phyloP scores from a whole-genome alignment of 1,139 yeast genomes.

The Candida albicans region DNA sequence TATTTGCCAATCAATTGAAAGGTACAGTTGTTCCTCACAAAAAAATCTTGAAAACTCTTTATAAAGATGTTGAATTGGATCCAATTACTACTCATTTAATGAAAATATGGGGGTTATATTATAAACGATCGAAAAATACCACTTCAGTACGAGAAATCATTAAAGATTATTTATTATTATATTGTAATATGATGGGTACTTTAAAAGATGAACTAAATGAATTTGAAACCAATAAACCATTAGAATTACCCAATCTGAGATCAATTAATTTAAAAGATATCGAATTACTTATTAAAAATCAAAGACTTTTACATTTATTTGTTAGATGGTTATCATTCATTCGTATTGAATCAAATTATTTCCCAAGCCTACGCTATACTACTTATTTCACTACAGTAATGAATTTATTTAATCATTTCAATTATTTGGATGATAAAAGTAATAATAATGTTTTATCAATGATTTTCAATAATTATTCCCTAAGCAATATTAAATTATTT shows the following conservation, averaged over 20 bases:
- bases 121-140: constrained; percentile 20
- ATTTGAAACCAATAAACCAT: constrained; percentile 1
- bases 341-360: constrained; percentile 31
- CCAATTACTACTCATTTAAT: constrained; percentile 16
- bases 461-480: constrained; percentile 7
- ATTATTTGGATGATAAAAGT: constrained; percentile 19
- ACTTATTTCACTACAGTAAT: constrained; percentile 29
- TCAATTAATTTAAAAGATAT: constrained; percentile 12
- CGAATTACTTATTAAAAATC: constrained; percentile 23
- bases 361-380: constrained; percentile 33
- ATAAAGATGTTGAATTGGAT: constrained; percentile 18
- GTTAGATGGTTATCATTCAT: constrained; percentile 35
- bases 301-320: constrained; percentile 20
- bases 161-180: constrained; percentile 22
- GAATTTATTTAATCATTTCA: constrained; percentile 28
- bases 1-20: constrained; percentile 30
- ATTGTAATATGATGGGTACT: constrained; percentile 18
- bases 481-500: constrained; percentile 19
- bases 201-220: constrained; percentile 13
- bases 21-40: constrained; percentile 30
- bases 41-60: constrained; percentile 16
- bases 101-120: constrained; percentile 28
- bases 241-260: background rate
- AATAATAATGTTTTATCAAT: constrained; percentile 4
- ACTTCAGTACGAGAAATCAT: constrained; percentile 20